Evolutionary conservation across 164 flowering plant genomes (phyloP).

Genomic region (Kalanchoe fedtschenkoi): DNA sequence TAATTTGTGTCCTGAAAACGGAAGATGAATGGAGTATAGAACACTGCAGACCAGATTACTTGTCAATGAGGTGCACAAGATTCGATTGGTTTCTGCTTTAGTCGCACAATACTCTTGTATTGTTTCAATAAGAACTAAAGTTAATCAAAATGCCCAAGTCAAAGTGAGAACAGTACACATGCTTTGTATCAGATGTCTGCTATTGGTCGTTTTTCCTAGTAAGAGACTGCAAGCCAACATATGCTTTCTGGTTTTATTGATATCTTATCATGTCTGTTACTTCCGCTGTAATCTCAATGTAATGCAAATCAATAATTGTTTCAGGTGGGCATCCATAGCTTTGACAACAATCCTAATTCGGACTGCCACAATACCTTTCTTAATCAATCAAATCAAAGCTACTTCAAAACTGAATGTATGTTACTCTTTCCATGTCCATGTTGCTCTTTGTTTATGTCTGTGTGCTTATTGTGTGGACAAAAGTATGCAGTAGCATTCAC

Average conservation of each 20-base stretch:
- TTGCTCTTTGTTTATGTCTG: background rate
- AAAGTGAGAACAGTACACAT: no score
- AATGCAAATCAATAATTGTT: background rate
- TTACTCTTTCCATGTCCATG: slow-evolving; percentile 2
- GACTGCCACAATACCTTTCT: slow-evolving; percentile 49
- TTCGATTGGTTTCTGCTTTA: no score
- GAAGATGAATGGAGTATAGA: no score
- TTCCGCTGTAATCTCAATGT: no score
- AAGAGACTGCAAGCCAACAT: background rate
- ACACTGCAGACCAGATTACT: no score
- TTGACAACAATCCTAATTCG: slow-evolving; percentile 79
- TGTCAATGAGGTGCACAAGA: no score
- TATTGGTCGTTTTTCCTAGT: background rate
- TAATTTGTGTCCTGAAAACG: no score
- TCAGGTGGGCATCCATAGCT: slow-evolving; percentile 31
- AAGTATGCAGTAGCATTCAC: background rate
- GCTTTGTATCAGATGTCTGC: no score
- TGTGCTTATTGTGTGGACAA: background rate
- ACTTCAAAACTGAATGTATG: slow-evolving; percentile 65
- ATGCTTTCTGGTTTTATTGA: background rate
- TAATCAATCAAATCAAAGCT: slow-evolving; percentile 63
- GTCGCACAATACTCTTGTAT: no score
- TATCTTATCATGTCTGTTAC: background rate
- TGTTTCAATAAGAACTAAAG: no score
- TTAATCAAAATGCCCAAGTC: no score